These are phyloP conservation scores for Cladorrhinum sp. DNA, from an alignment of 2,329 filamentous ascomycete genomes.

Conservation along the genomic window DNA sequence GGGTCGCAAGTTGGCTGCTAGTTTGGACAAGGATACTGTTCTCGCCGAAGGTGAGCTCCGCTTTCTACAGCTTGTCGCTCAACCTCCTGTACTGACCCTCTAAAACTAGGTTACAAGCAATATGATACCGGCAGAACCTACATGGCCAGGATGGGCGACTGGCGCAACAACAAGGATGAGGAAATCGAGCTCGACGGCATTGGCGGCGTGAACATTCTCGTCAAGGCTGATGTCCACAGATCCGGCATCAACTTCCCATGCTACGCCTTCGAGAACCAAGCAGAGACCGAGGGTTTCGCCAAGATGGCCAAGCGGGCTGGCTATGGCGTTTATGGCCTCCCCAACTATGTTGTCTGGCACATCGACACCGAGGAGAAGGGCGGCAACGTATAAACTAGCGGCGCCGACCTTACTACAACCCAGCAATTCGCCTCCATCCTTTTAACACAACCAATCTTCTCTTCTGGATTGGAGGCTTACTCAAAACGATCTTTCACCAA, in stretches of 20 bases:
- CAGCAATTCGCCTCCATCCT: background rate
- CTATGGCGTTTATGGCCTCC: conserved; percentile 86
- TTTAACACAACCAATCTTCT: background rate
- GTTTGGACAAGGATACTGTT: conserved; percentile 74
- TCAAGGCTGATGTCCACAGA: conserved; percentile 96
- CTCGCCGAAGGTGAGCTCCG: conserved; percentile 74
- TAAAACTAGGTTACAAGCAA: conserved; percentile 73
- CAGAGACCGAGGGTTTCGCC: conserved; percentile 96
- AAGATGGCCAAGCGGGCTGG: conserved; percentile 98
- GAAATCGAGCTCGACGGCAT: conserved; percentile 93
- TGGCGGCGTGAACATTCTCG: conserved; percentile 93
- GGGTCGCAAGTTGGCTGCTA: conserved; percentile 68
- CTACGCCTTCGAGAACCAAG: conserved; percentile 97
- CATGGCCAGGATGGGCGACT: conserved; percentile 89
- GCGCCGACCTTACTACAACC: background rate
- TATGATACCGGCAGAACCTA: conserved; percentile 87
- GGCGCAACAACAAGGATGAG: conserved; percentile 85
- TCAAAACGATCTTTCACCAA: background rate
- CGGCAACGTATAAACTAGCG: conserved; percentile 59
- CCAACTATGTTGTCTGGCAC: conserved; percentile 99
- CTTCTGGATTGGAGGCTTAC: background rate
- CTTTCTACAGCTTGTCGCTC: background rate
- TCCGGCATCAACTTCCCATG: conserved; percentile 90
- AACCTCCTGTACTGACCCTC: conserved; percentile 3
- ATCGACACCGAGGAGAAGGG: conserved; percentile 94